A percentile compares a stretch with the other conserved stretches of the same genome.
phyloP scores from a whole-genome alignment of 2,329 filamentous ascomycete species.

The Decorospora gaudefroyi region DNA sequence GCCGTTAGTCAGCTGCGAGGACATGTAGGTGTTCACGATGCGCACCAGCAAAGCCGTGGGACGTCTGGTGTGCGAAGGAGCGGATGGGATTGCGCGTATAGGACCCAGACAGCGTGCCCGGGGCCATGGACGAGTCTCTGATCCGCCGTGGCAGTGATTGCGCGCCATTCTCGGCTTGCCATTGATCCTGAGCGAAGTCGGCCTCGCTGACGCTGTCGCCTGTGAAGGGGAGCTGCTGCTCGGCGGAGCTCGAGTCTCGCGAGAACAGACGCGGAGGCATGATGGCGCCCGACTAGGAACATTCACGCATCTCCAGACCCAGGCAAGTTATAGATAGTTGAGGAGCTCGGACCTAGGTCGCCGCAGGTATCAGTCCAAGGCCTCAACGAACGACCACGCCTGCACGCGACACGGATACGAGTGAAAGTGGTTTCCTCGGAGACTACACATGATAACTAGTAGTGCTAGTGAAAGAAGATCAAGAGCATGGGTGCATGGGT shows the following conservation, averaged over 20 bases:
- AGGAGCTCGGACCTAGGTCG: conserved; percentile 6
- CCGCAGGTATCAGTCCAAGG: conserved; percentile 2
- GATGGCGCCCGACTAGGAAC: conserved; percentile 7
- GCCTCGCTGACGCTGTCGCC: conserved; percentile 36
- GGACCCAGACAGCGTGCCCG: conserved; percentile 34
- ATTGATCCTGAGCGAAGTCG: conserved; percentile 33
- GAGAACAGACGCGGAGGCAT: conserved; percentile 33
- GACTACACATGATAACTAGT: conserved; percentile 1
- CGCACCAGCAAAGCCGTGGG: conserved; percentile 63
- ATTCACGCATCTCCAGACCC: conserved; percentile 7
- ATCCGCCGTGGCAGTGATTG: conserved; percentile 35
- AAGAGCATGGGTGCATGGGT: conserved; percentile 9
- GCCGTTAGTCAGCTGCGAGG: conserved; percentile 31
- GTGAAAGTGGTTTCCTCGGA: neutral
- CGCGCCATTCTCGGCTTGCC: conserved; percentile 30
- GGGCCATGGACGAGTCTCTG: conserved; percentile 31
- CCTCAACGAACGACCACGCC: neutral
- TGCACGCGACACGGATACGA: conserved; percentile 1
- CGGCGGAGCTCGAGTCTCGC: conserved; percentile 23
- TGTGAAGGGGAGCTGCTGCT: conserved; percentile 42
- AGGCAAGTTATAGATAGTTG: conserved; percentile 1
- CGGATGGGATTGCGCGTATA: conserved; percentile 64
- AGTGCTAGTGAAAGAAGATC: conserved; percentile 4
- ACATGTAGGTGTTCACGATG: neutral
- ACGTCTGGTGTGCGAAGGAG: conserved; percentile 71